Evolutionary conservation across 805 yeast species (phyloP).

Genomic region (Clavispora santaluciae): DNA sequence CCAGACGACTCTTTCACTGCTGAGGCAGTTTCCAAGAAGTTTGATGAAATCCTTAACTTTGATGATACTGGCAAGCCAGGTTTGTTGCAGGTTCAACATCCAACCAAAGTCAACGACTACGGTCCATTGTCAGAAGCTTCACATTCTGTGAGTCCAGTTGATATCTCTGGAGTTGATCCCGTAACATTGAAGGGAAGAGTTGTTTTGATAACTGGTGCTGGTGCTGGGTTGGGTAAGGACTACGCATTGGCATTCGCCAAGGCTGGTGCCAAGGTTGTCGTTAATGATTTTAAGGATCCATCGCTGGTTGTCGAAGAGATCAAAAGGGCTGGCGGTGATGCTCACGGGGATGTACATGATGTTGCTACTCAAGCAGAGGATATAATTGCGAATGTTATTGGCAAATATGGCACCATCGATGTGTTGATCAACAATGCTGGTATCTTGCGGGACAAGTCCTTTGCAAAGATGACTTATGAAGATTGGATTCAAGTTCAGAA

Average conservation of each 20-base stretch:
- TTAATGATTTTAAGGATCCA: conserved; percentile 83
- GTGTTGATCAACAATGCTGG: conserved; percentile 92
- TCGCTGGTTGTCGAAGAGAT: conserved; percentile 70
- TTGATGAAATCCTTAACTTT: conserved; percentile 60
- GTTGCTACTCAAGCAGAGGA: conserved; percentile 71
- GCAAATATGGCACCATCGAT: conserved; percentile 77
- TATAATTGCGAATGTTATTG: conserved; percentile 73
- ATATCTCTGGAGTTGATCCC: conserved; percentile 32
- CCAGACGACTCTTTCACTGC: conserved; percentile 78
- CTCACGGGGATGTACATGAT: conserved; percentile 79
- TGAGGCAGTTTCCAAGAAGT: conserved; percentile 69
- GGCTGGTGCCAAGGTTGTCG: conserved; percentile 93
- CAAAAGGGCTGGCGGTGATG: conserved; percentile 64
- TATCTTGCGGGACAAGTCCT: conserved; percentile 83
- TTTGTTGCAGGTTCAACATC: conserved; percentile 56
- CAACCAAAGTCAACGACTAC: conserved; percentile 70
- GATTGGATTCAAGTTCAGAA: conserved; percentile 80
- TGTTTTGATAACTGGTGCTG: conserved; percentile 91
- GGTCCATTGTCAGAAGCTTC: conserved; percentile 51
- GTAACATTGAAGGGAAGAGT: conserved; percentile 76
- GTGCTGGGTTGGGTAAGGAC: conserved; percentile 88
- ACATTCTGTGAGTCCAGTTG: conserved; percentile 47
- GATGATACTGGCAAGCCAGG: conserved; percentile 49
- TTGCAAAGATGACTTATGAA: conserved; percentile 73
- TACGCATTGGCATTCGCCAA: conserved; percentile 82